These are phyloP conservation scores for Tetrahymena malaccensis DNA, from an alignment of 73 alveolate species.

Conservation along the genomic window DNA sequence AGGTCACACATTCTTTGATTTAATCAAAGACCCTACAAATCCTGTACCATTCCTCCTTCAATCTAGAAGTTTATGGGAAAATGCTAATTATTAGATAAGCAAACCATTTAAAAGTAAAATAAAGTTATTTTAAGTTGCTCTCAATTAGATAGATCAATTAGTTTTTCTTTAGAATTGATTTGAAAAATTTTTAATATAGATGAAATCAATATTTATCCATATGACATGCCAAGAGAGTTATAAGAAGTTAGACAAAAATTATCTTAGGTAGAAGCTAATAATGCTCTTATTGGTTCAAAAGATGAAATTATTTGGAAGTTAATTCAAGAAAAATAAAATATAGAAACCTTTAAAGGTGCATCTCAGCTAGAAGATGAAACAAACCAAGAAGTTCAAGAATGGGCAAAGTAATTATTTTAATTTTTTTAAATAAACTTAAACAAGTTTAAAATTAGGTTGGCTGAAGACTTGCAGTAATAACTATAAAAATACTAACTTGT, in stretches of 20 bases:
- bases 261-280: not conserved
- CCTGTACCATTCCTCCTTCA: slow-evolving; percentile 17
- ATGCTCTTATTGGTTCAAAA: not conserved
- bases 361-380: slow-evolving; percentile 16
- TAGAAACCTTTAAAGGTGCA: not conserved
- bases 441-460: slow-evolving; percentile 10
- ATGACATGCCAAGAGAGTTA: slow-evolving; percentile 25
- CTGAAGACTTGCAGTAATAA: not conserved
- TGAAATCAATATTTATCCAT: slow-evolving; percentile 22
- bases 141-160: not conserved
- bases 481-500: slow-evolving; percentile 6
- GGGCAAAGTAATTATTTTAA: not conserved
- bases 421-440: too few relatives aligned
- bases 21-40: slow-evolving; percentile 14
- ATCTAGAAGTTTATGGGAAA: slow-evolving; percentile 14
- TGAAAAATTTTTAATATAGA: not conserved
- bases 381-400: slow-evolving; percentile 15
- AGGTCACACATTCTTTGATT: slow-evolving; percentile 22
- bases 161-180: not conserved
- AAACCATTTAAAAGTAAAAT: slow-evolving; percentile 12
- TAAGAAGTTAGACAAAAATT: slow-evolving; percentile 17
- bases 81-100: not conserved
- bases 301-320: slow-evolving; percentile 39
- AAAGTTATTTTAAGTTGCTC: not conserved
- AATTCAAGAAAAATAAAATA: slow-evolving; percentile 9